These are phyloP conservation scores for Isabelozyma heimii DNA, from an alignment of 805 yeast genomes.

Conservation along the genomic window DNA sequence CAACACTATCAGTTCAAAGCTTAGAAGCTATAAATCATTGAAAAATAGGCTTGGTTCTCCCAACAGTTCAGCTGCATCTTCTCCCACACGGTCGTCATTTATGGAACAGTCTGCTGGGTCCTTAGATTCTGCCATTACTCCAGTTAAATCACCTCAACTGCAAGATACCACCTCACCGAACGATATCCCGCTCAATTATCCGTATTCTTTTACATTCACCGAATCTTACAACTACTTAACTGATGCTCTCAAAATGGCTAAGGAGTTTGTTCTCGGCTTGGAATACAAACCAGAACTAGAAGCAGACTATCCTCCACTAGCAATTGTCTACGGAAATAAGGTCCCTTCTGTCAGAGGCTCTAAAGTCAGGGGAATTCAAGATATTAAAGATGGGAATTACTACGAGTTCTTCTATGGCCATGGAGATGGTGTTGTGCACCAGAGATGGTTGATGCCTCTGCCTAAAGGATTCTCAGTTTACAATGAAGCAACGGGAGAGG, in stretches of 20 bases:
- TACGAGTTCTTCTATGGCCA: conserved; percentile 79
- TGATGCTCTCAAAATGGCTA: conserved; percentile 60
- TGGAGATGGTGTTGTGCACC: conserved; percentile 92
- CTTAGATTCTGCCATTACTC: background rate
- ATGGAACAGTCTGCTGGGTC: background rate
- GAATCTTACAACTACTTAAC: conserved; percentile 65
- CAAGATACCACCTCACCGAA: background rate
- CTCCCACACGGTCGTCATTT: background rate
- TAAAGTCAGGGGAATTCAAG: conserved; percentile 58
- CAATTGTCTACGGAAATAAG: conserved; percentile 73
- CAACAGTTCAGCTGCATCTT: background rate
- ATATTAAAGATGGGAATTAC: conserved; percentile 68
- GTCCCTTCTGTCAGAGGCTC: conserved; percentile 87
- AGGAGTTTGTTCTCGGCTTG: conserved; percentile 54
- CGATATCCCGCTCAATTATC: background rate
- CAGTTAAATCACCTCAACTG: background rate
- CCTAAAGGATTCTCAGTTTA: conserved; percentile 53
- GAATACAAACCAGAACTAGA: conserved; percentile 48
- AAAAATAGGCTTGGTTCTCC: background rate
- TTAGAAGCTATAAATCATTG: conserved; percentile 1
- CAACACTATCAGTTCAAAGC: background rate
- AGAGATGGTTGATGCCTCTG: conserved; percentile 80
- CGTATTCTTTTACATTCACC: conserved; percentile 37
- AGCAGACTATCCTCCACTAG: conserved; percentile 74
- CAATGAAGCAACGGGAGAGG: conserved; percentile 27